Percentiles rank a stretch among this genome's conserved stretches.
These are phyloP conservation scores for Colletotrichum nymphaeae DNA, from an alignment of 2,329 filamentous ascomycete genomes.

Conservation along the genomic window DNA sequence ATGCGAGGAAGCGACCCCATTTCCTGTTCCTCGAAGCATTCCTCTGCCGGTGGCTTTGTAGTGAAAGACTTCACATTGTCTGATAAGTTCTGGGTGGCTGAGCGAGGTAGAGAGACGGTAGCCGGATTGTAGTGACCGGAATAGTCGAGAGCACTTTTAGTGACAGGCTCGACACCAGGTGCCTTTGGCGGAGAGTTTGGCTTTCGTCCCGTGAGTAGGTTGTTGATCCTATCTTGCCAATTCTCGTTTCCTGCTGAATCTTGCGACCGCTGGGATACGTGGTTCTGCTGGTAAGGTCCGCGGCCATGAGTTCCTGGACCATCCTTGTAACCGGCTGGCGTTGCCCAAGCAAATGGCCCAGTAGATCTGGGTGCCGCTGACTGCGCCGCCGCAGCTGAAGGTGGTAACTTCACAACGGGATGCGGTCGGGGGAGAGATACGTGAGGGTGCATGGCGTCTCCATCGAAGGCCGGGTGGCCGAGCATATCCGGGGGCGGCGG, in stretches of 20 bases:
- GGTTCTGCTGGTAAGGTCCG: conserved; percentile 28
- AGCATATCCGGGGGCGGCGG: conserved; percentile 78
- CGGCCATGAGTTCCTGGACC: conserved; percentile 28
- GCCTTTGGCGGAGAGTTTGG: conserved; percentile 65
- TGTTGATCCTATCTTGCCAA: conserved; percentile 90
- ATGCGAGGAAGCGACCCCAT: conserved; percentile 82
- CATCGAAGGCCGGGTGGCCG: conserved; percentile 79
- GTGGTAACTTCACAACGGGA: conserved; percentile 85
- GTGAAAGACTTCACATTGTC: conserved; percentile 50
- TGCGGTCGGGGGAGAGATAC: conserved; percentile 77
- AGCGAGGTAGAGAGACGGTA: conserved; percentile 75
- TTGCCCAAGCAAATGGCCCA: conserved; percentile 49
- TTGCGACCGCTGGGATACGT: conserved; percentile 38
- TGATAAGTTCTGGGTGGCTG: not conserved
- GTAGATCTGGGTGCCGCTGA: conserved; percentile 44
- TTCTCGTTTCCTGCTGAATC: conserved; percentile 55
- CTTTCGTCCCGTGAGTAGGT: conserved; percentile 77
- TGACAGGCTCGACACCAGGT: conserved; percentile 74
- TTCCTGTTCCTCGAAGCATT: conserved; percentile 85
- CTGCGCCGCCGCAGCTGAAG: conserved; percentile 56
- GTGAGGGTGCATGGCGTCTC: conserved; percentile 72
- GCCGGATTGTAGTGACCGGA: conserved; percentile 60
- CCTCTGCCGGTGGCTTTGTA: conserved; percentile 79
- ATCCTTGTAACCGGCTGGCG: conserved; percentile 47
- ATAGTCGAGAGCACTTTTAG: conserved; percentile 74